Conservation (phyloP, 306 rosid species). For the Quercus robur region DNA sequence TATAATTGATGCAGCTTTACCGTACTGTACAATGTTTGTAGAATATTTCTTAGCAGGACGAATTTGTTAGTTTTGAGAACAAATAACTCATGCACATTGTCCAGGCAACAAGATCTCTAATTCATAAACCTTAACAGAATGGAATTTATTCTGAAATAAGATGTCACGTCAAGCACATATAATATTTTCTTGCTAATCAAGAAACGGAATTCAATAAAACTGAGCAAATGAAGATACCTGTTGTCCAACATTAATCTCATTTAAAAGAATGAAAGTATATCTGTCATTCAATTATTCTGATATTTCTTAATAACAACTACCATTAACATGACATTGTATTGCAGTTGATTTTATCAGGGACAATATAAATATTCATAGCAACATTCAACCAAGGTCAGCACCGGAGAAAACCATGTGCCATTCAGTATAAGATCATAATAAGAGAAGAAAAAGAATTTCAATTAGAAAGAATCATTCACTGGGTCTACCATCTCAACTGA, state of each 20-base stretch:
- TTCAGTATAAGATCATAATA: slow-evolving; percentile 16
- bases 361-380: background rate
- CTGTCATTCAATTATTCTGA: background rate
- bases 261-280: background rate
- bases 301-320: background rate
- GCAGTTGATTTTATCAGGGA: background rate
- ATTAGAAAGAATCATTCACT: slow-evolving; percentile 53
- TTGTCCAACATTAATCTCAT: background rate
- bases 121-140: background rate
- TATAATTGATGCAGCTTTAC: too few species aligned
- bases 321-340: background rate
- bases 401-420: background rate
- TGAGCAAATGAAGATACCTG: background rate
- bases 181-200: background rate
- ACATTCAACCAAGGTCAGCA: background rate
- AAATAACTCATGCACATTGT: background rate
- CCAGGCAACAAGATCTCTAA: background rate
- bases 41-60: background rate
- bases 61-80: background rate
- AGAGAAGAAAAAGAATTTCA: slow-evolving; percentile 20
- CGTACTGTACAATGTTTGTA: background rate
- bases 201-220: background rate
- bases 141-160: background rate
- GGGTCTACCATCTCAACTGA: slow-evolving; percentile 40
- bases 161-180: background rate